These are phyloP conservation scores for Xeromyces bisporus DNA, from an alignment of 495 filamentous ascomycete genomes.

Conservation along the genomic window DNA sequence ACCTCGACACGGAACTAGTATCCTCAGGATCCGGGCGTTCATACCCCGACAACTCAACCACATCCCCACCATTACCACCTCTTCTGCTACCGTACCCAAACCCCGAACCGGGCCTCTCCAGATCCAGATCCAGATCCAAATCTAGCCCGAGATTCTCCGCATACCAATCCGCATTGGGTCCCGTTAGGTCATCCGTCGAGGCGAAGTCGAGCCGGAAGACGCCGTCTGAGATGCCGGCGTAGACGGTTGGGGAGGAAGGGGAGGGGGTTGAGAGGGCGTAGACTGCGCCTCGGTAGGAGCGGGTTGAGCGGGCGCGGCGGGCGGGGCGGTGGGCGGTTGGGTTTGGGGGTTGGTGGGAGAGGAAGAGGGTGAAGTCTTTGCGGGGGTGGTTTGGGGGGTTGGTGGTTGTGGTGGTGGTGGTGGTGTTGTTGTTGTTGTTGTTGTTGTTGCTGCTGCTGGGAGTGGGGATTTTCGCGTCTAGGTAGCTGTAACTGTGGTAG, in stretches of 20 bases:
- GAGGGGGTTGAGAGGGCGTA: constrained; percentile 44
- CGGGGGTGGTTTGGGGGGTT: constrained; percentile 4
- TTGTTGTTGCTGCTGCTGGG: constrained; percentile 1
- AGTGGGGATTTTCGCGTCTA: constrained; percentile 9
- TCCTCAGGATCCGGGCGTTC: constrained; percentile 21
- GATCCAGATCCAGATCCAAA: constrained; percentile 2
- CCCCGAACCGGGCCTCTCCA: too few relatives aligned
- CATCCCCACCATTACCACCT: background rate
- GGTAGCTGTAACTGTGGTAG: constrained; percentile 28
- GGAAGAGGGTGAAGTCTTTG: constrained; percentile 24
- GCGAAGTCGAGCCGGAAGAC: constrained; percentile 38
- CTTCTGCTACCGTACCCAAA: too few relatives aligned
- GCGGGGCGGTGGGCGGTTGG: constrained; percentile 1
- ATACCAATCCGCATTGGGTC: constrained; percentile 18
- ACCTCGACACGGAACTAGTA: constrained; percentile 16
- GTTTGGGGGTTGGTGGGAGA: constrained; percentile 13
- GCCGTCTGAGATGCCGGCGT: constrained; percentile 35
- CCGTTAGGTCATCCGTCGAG: constrained; percentile 26
- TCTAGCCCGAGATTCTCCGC: constrained; percentile 14
- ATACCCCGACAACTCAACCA: constrained; percentile 23
- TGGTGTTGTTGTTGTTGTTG: background rate
- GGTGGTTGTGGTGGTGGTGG: background rate
- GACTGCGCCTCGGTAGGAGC: constrained; percentile 29
- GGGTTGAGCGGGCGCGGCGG: constrained; percentile 4
- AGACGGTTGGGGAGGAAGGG: constrained; percentile 35